phyloP scores from a whole-genome alignment of 441 rosid genomes.

The Pelargonium myrrhifolium region DNA sequence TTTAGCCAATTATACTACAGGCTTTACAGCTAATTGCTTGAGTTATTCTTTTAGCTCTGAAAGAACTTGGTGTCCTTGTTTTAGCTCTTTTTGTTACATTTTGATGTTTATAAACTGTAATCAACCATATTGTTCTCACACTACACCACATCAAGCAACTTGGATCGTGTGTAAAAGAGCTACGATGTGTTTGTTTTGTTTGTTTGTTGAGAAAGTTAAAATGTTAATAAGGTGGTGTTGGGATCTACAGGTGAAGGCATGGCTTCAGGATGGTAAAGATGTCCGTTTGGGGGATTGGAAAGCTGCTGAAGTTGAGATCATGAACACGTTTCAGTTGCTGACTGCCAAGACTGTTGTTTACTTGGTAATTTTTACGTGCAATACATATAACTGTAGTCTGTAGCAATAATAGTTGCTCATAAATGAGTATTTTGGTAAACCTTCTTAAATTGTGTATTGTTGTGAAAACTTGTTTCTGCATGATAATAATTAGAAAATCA shows the following conservation, averaged over 20 bases:
- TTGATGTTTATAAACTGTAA: too few relatives aligned
- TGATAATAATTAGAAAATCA: too few relatives aligned
- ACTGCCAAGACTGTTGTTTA: slow-evolving; percentile 97
- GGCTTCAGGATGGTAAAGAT: slow-evolving; percentile 83
- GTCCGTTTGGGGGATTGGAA: slow-evolving; percentile 97
- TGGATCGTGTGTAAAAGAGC: background rate
- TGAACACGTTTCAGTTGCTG: slow-evolving; percentile 91
- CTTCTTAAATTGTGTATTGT: background rate
- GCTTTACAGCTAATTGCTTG: too few relatives aligned
- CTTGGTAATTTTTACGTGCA: slow-evolving; percentile 42
- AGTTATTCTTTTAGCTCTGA: too few relatives aligned
- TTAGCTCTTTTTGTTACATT: too few relatives aligned
- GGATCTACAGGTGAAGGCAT: slow-evolving; percentile 61
- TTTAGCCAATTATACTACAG: too few relatives aligned
- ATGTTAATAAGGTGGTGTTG: slow-evolving; percentile 13
- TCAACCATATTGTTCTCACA: too few relatives aligned
- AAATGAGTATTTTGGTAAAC: background rate
- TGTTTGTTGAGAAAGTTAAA: background rate
- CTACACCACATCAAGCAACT: too few relatives aligned
- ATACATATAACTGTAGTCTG: background rate
- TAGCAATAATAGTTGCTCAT: background rate
- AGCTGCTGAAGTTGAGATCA: slow-evolving; percentile 86
- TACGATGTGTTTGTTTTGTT: background rate
- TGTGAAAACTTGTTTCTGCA: background rate
- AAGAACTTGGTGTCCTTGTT: too few relatives aligned